phyloP scores from a whole-genome alignment of 345 rosid species.

The Litchi chinensis region DNA sequence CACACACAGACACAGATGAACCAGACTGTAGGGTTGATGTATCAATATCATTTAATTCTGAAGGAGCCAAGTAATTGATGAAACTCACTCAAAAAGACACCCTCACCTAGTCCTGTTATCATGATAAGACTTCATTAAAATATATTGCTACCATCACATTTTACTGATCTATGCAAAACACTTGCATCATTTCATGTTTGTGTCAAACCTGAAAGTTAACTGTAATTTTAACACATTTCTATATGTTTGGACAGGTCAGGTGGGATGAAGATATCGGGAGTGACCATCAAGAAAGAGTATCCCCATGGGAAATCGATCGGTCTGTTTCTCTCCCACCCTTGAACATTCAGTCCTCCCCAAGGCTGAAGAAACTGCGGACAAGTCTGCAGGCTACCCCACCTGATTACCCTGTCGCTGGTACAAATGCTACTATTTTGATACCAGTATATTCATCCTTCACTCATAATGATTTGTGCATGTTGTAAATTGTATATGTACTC shows the following conservation, averaged over 20 bases:
- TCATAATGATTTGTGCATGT: not conserved
- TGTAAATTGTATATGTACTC: conserved; percentile 7
- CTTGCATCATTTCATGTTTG: not conserved
- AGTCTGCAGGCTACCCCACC: conserved; percentile 58
- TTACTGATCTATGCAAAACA: not conserved
- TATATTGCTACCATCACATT: not conserved
- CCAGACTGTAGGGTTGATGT: not conserved
- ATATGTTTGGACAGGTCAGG: conserved; percentile 54
- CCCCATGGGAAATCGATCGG: conserved; percentile 93
- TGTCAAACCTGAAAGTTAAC: not conserved
- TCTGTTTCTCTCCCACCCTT: conserved; percentile 72
- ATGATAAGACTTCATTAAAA: not conserved
- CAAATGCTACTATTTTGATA: not conserved
- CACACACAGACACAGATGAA: no score
- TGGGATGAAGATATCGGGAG: conserved; percentile 76
- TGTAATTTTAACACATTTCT: not conserved
- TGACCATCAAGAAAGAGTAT: conserved; percentile 70
- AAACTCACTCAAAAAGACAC: not conserved
- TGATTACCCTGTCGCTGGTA: conserved; percentile 58
- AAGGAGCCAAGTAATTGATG: not conserved
- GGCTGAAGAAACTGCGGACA: conserved; percentile 75
- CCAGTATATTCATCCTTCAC: not conserved
- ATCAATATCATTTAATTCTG: not conserved
- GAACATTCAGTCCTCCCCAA: conserved; percentile 74
- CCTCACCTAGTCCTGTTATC: not conserved